Evolutionary conservation across 2,329 filamentous ascomycete species (phyloP).

Genomic region (Zymoseptoria brevis): DNA sequence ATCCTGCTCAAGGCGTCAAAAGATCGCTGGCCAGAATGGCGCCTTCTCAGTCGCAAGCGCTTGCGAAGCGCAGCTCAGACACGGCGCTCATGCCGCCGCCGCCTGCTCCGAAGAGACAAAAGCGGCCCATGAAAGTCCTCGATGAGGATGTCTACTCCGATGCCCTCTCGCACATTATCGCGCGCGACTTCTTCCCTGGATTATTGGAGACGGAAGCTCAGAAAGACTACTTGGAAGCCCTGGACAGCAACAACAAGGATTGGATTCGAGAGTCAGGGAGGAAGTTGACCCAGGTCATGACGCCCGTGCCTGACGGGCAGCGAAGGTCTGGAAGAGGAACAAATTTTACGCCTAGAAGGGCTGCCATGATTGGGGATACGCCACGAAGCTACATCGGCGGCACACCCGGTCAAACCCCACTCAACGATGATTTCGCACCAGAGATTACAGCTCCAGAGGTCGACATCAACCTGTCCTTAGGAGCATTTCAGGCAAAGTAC

Average conservation of each 20-base stretch:
- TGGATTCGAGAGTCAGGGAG: conserved; percentile 81
- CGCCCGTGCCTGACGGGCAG: conserved; percentile 53
- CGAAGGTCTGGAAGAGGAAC: conserved; percentile 33
- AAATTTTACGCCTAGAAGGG: conserved; percentile 26
- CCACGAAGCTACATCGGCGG: conserved; percentile 55
- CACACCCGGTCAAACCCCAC: conserved; percentile 55
- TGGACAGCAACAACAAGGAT: conserved; percentile 73
- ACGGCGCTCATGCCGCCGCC: conserved; percentile 84
- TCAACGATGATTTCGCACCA: conserved; percentile 25
- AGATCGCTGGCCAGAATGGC: conserved; percentile 7
- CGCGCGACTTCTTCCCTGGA: conserved; percentile 92
- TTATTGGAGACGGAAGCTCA: conserved; percentile 78
- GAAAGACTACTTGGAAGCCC: conserved; percentile 82
- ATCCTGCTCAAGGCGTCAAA: not conserved
- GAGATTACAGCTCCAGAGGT: conserved; percentile 44
- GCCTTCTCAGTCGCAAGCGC: conserved; percentile 43
- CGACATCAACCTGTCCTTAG: conserved; percentile 71
- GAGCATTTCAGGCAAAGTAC: conserved; percentile 83
- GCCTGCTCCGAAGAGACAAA: conserved; percentile 77
- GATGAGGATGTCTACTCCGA: conserved; percentile 93
- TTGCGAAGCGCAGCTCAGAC: conserved; percentile 59
- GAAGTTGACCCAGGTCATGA: conserved; percentile 62
- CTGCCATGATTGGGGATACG: conserved; percentile 13
- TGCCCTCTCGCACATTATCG: conserved; percentile 86
- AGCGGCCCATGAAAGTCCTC: conserved; percentile 76